phyloP scores from a whole-genome alignment of 495 filamentous ascomycete species.

The Chaetomium tenue region DNA sequence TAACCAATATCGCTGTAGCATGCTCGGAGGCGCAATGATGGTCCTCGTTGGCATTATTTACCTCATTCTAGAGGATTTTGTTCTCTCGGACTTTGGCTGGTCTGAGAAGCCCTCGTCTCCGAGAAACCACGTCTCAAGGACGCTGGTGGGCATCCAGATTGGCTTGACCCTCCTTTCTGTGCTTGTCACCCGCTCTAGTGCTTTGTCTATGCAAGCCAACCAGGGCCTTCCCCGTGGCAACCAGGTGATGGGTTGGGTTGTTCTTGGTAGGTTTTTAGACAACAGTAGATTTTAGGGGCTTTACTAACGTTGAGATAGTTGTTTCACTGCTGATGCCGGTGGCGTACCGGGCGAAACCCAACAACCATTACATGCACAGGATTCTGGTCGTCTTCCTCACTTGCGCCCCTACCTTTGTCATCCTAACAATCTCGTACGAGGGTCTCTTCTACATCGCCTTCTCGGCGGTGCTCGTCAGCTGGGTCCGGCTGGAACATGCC shows the following conservation, averaged over 20 bases:
- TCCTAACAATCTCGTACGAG: conserved; percentile 97
- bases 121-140: conserved; percentile 38
- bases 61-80: conserved; percentile 72
- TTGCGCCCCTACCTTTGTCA: conserved; percentile 90
- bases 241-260: conserved; percentile 80
- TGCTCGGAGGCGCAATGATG: conserved; percentile 77
- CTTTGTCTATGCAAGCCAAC: conserved; percentile 78
- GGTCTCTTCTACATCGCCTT: conserved; percentile 95
- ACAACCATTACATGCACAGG: conserved; percentile 86
- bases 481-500: conserved; percentile 86
- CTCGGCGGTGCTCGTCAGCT: conserved; percentile 76
- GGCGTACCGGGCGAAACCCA: conserved; percentile 75
- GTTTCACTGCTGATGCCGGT: conserved; percentile 77
- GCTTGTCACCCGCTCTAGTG: conserved; percentile 80
- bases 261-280: conserved; percentile 61
- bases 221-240: conserved; percentile 86
- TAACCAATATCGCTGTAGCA: conserved; percentile 48
- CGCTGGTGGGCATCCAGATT: conserved; percentile 52
- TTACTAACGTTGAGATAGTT: conserved; percentile 46
- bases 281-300: too few species aligned
- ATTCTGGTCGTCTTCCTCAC: conserved; percentile 88
- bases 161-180: conserved; percentile 84
- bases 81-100: conserved; percentile 52
- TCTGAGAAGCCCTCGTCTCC: conserved; percentile 27
- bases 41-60: conserved; percentile 74